phyloP scores from a whole-genome alignment of 176 grass and related monocot genomes.

The Musa itinerans region DNA sequence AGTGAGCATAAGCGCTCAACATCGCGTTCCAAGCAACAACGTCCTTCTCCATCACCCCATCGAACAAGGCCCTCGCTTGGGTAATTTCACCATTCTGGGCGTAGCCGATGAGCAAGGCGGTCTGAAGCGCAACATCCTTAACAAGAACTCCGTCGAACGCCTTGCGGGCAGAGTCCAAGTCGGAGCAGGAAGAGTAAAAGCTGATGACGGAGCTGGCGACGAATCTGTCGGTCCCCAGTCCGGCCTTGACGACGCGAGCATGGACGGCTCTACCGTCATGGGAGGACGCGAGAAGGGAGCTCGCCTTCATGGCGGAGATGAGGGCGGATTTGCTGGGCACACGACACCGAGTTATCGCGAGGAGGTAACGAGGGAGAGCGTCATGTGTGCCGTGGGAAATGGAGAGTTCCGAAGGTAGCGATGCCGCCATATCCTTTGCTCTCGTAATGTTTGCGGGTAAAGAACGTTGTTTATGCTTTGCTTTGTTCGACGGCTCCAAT shows the following conservation, averaged over 20 bases:
- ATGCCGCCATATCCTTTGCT: neutral
- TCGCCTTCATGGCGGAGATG: slow-evolving; percentile 27
- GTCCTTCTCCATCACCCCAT: slow-evolving; percentile 1
- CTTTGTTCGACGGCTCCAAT: too few species aligned
- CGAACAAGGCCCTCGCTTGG: slow-evolving; percentile 14
- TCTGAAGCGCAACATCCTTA: slow-evolving; percentile 10
- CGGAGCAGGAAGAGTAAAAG: slow-evolving; percentile 25
- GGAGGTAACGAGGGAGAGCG: slow-evolving; percentile 17
- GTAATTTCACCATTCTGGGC: neutral
- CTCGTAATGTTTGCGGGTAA: too few species aligned
- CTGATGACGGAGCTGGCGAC: slow-evolving; percentile 19
- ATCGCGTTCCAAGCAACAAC: slow-evolving; percentile 22
- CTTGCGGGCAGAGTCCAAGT: slow-evolving; percentile 5
- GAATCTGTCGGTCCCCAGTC: slow-evolving; percentile 19
- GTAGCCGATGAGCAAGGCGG: slow-evolving; percentile 10
- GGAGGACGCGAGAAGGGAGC: slow-evolving; percentile 13
- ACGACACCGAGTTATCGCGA: slow-evolving; percentile 1
- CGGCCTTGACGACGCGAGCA: slow-evolving; percentile 25
- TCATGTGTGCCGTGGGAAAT: neutral
- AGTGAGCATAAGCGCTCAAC: neutral
- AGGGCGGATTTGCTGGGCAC: slow-evolving; percentile 27
- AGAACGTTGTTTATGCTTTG: too few species aligned
- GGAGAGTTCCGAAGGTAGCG: neutral
- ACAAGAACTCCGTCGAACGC: slow-evolving; percentile 16
- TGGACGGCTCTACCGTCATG: slow-evolving; percentile 29